Conservation (phyloP, 2,329 filamentous ascomycete species). For the Aspergillus sp. region DNA sequence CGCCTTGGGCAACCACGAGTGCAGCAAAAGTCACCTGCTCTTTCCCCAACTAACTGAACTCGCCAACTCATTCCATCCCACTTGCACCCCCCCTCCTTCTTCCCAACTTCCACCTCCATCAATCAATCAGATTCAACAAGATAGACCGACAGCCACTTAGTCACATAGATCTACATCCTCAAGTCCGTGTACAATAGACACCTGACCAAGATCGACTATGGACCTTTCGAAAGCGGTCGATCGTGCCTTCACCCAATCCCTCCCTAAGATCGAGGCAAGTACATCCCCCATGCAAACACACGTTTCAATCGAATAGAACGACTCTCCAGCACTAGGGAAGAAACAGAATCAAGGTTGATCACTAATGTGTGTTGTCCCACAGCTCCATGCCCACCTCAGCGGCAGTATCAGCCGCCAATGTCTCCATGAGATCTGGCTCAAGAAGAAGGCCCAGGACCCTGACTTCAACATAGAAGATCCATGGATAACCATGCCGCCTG, state of each 20-base stretch:
- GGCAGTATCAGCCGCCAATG: slow-evolving; percentile 73
- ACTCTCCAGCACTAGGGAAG: background rate
- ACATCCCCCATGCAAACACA: background rate
- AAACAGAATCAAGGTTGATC: slow-evolving; percentile 3
- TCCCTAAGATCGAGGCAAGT: slow-evolving; percentile 42
- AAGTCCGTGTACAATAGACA: background rate
- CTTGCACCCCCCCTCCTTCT: background rate
- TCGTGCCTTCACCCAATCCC: slow-evolving; percentile 30
- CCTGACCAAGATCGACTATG: slow-evolving; percentile 21
- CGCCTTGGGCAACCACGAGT: background rate
- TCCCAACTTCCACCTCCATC: background rate
- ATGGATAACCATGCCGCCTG: slow-evolving; percentile 65
- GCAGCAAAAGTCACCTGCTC: slow-evolving; percentile 1
- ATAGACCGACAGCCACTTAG: background rate
- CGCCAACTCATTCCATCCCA: background rate
- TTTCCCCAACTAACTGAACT: background rate
- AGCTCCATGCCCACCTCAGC: slow-evolving; percentile 80
- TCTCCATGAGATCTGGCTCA: slow-evolving; percentile 72
- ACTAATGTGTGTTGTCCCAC: slow-evolving; percentile 1
- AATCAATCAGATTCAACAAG: background rate
- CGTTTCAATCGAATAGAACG: background rate
- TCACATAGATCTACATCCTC: background rate
- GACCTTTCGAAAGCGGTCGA: slow-evolving; percentile 30
- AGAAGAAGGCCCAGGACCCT: slow-evolving; percentile 55
- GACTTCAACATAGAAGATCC: slow-evolving; percentile 66